These are phyloP conservation scores for Hericium rajendrae DNA, from an alignment of 768 basidiomycete genomes.

Conservation along the genomic window DNA sequence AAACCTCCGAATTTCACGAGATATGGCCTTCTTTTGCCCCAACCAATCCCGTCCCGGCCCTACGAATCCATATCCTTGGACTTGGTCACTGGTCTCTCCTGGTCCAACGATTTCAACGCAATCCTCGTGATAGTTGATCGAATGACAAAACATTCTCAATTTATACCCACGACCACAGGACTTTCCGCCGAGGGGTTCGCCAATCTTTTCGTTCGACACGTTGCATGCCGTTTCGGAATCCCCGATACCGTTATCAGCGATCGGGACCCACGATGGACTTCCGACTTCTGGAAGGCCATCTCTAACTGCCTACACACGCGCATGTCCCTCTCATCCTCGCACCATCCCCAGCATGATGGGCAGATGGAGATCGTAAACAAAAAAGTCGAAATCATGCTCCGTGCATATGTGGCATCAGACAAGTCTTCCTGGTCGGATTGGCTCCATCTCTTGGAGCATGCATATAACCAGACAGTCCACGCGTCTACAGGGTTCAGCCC, in stretches of 20 bases:
- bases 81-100: constrained; percentile 3
- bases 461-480: constrained; percentile 13
- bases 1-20: constrained; percentile 1
- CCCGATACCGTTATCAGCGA: background rate
- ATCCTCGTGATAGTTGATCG: constrained; percentile 12
- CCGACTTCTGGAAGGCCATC: constrained; percentile 1
- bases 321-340: background rate
- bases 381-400: background rate
- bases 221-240: background rate
- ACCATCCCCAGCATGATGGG: background rate
- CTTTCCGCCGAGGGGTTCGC: constrained; percentile 3
- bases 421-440: background rate
- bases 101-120: constrained; percentile 4
- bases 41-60: constrained; percentile 1
- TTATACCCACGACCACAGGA: constrained; percentile 15
- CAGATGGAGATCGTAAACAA: constrained; percentile 1
- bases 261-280: background rate
- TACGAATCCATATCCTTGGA: constrained; percentile 11
- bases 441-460: background rate
- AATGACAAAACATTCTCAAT: constrained; percentile 23
- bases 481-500: constrained; percentile 10
- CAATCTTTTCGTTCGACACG: constrained; percentile 2
- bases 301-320: background rate
- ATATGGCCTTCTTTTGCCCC: constrained; percentile 4
- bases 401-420: background rate